Evolutionary conservation across 2,329 filamentous ascomycete species (phyloP).

Genomic region (Fusarium paranaense): DNA sequence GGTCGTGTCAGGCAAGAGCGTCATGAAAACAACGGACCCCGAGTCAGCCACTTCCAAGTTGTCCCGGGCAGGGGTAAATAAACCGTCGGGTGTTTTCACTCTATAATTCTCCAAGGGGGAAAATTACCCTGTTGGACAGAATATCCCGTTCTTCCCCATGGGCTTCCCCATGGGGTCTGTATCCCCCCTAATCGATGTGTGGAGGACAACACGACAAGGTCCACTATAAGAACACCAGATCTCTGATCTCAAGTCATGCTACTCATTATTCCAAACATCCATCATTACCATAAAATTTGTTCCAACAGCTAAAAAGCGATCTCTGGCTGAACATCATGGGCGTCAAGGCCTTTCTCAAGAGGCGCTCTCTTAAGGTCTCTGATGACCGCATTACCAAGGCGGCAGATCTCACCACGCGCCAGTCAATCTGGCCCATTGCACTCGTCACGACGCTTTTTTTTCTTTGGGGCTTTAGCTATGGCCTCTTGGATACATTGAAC

Average conservation of each 20-base stretch:
- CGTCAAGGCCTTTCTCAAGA: conserved; percentile 57
- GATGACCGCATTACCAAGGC: conserved; percentile 56
- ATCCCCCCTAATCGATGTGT: neutral
- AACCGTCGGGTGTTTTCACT: neutral
- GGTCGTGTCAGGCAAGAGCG: neutral
- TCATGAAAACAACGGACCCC: neutral
- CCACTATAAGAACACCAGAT: neutral
- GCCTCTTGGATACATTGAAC: conserved; percentile 61
- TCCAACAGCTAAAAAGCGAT: neutral
- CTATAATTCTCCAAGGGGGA: neutral
- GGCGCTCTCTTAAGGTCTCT: conserved; percentile 57
- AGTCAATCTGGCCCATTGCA: conserved; percentile 74
- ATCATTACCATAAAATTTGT: neutral
- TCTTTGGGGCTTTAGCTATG: conserved; percentile 61
- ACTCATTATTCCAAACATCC: neutral
- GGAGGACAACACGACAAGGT: neutral
- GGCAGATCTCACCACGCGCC: conserved; percentile 70
- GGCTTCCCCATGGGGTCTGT: neutral
- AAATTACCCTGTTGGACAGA: neutral
- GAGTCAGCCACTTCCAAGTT: neutral
- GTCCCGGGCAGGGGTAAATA: neutral
- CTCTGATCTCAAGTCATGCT: neutral
- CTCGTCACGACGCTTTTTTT: conserved; percentile 64
- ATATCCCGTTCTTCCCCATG: neutral
- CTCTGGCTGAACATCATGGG: conserved; percentile 51